Evolutionary conservation across 108 stramenopile species (phyloP), one percentile per base, ranked within the genome.

Genomic region (Skeletonema potamos): DNA sequence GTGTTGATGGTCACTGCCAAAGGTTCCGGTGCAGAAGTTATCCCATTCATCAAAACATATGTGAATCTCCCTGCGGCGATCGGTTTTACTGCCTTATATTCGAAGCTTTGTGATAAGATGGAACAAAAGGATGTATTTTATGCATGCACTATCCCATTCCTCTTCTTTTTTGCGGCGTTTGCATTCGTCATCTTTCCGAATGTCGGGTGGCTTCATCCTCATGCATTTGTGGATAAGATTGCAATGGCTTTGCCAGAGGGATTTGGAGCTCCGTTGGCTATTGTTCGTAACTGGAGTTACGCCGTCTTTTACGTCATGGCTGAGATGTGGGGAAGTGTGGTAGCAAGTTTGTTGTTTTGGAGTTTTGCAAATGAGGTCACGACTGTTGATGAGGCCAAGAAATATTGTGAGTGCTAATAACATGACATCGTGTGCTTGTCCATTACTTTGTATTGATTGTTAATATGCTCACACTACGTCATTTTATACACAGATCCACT

Each of bases 311-410:
- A 98, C 82, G 95, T 97, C 73, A 83, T 97, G 89, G 96, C 98
- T n/a, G 96, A 99, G 84, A 93, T 98, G 89, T 98, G 97, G 96
- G 98, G 97, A 24, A 91, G 89, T 72, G 97, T 97, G 15, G 96
- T 98, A 30, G 91, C 96, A 27, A 91, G 92, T 44, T 82, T 99
- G 24, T 79, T 99, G 66, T 99, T 99, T 83, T 99, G 99, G 99
- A 92, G 95, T 18, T 96, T 98, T 76, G 97, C 99, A 28, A 99
- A 99, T 79, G 94, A 97, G 73, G 92, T 99, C 32, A 96, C 96
- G 33, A 97, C 96, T 13, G 96, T 97, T 7, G 95, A 96, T 15
- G 93, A 96, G 74, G 97, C 95, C 8, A 97, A 97, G 76, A 96
- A 96, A 73, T 98, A 97, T 76, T 98, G 89, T 92, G 84, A 85